These are phyloP conservation scores for Aaosphaeria pasadenensis DNA, from an alignment of 2,329 filamentous ascomycete genomes.

Conservation along the genomic window DNA sequence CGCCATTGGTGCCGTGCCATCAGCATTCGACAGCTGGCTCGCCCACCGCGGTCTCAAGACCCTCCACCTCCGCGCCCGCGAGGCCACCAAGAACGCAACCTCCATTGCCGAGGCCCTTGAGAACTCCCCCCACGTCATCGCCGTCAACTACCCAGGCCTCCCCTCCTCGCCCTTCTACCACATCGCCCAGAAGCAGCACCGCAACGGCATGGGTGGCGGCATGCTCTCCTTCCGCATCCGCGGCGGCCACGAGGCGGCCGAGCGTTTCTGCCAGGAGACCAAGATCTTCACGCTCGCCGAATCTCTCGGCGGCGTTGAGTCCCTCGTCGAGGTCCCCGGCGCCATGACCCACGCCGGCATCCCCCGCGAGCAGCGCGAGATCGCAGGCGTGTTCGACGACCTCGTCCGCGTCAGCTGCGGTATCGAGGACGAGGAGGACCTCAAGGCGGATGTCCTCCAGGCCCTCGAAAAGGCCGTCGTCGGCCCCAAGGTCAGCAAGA, in stretches of 20 bases:
- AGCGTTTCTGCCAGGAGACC: slow-evolving; percentile 87
- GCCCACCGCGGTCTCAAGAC: slow-evolving; percentile 97
- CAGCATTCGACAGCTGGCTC: slow-evolving; percentile 95
- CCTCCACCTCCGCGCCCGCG: slow-evolving; percentile 84
- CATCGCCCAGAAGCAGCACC: slow-evolving; percentile 87
- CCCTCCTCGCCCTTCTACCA: slow-evolving; percentile 80
- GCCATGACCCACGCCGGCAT: slow-evolving; percentile 98
- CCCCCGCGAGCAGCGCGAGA: slow-evolving; percentile 83
- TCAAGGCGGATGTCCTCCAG: slow-evolving; percentile 76
- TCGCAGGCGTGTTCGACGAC: slow-evolving; percentile 91
- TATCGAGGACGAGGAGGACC: slow-evolving; percentile 84
- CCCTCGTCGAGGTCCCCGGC: slow-evolving; percentile 84
- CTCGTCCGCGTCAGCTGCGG: slow-evolving; percentile 91
- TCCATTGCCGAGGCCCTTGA: slow-evolving; percentile 75
- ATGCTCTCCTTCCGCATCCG: slow-evolving; percentile 97
- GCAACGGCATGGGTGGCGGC: slow-evolving; percentile 88
- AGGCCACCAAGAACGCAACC: slow-evolving; percentile 79
- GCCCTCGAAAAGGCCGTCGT: slow-evolving; percentile 76
- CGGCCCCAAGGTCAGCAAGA: slow-evolving; percentile 37
- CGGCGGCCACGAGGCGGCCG: slow-evolving; percentile 80
- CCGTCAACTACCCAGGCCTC: slow-evolving; percentile 94
- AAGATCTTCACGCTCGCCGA: slow-evolving; percentile 92
- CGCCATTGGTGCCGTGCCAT: slow-evolving; percentile 92
- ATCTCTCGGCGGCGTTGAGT: slow-evolving; percentile 88
- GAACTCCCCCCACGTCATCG: slow-evolving; percentile 74